Base-by-base conservation (phyloP, 192 early-diverging fungal genomes). In the Backusella tuberculispora region DNA sequence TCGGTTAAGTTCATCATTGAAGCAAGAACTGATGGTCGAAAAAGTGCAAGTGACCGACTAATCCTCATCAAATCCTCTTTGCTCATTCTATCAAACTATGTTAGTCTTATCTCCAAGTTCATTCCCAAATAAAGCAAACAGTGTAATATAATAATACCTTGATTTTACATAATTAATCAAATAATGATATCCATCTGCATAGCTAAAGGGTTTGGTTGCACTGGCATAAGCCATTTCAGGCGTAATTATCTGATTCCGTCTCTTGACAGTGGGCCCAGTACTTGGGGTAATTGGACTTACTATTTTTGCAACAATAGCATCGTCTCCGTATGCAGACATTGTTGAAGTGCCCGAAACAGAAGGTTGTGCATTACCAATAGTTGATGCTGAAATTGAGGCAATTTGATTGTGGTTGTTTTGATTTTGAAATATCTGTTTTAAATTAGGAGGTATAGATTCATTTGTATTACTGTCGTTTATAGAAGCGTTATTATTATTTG, bases 131-230 rank as follows among this genome's bases (percentile, higher is more conserved):
- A 6, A 6, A 6, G 13, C 12, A 6, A 4, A 19, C 21, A 21
- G 14, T 53, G 17, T 56, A 56, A 21, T 40, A 3, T n/a, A 48
- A 3, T n/a, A 48, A n/a, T 19, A 40, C 64, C 38, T 29, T 4
- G 70, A 76, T 75, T 83, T 91, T 85, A 97, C 92, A 76, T 93
- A 92, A 6, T 87, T 86, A 66, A 98, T 91, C 63, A 96, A 83
- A 77, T 91, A 96, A 80, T 97, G 96, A 84, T 94, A 98, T 10
- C 96, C 96, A 75, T 94, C 94, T 26, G 91, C 89, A 85, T 98
- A 96, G 70, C 93, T 92, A 82, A 95, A 95, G 8, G 96, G 95
- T 76, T 92, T 88, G 24, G 85, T 87, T 17, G 95, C 94, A 69
- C 86, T 85, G 29, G 88, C 86, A 84, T 98, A 98, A 21, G 95